phyloP scores from a whole-genome alignment of 352 stramenopile genomes.

The Globisporangium barbulae region DNA sequence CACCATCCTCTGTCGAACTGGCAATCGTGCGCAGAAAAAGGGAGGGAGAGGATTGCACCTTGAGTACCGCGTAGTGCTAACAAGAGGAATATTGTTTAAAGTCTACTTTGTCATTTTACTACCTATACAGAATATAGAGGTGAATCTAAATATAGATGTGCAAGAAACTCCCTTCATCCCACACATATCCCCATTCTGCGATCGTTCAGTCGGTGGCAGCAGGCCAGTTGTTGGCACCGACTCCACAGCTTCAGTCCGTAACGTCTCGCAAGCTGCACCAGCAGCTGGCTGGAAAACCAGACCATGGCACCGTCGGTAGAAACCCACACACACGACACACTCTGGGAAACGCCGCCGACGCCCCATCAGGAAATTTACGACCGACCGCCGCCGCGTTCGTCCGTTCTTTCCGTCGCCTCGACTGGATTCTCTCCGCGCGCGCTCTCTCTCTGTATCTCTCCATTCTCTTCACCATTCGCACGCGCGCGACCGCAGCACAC shows the following conservation, averaged over 20 bases:
- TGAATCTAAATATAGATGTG: neutral
- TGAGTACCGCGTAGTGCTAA: no score
- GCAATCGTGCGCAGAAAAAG: conserved; percentile 4
- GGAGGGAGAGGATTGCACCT: neutral
- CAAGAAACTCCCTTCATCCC: neutral
- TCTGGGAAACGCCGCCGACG: conserved; percentile 11
- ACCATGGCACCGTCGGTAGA: neutral
- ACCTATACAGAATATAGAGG: neutral
- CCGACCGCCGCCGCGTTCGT: neutral
- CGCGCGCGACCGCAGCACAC: neutral
- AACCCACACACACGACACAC: neutral
- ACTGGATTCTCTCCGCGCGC: conserved; percentile 4
- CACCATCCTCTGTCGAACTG: conserved; percentile 5
- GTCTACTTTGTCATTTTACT: no score
- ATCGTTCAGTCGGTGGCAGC: conserved; percentile 4
- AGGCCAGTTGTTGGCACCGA: neutral
- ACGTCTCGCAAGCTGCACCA: neutral
- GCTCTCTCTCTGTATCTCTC: neutral
- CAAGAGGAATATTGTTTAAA: neutral
- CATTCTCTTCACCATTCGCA: neutral
- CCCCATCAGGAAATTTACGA: neutral
- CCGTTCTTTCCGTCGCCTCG: neutral
- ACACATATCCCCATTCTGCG: conserved; percentile 4
- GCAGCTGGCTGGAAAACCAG: neutral
- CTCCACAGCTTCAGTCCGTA: neutral